A percentile compares a stretch with the other conserved stretches of the same genome.
These are phyloP conservation scores for Bipolaris cookei DNA, from an alignment of 2,329 filamentous ascomycete genomes.

Conservation along the genomic window DNA sequence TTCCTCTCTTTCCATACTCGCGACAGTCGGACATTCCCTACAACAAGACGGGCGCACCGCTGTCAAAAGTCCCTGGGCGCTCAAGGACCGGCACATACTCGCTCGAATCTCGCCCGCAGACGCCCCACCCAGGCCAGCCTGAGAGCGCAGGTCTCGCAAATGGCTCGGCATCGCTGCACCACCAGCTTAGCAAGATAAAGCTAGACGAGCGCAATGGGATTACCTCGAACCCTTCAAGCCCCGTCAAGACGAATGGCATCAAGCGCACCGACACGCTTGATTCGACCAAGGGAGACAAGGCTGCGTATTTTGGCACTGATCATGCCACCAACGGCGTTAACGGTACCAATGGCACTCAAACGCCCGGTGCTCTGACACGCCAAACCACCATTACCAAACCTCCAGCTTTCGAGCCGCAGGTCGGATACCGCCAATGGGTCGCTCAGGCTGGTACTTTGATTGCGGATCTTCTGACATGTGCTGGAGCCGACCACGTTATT, in stretches of 20 bases:
- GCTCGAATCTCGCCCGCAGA: conserved; percentile 90
- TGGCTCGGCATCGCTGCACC: conserved; percentile 73
- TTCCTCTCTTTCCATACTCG: conserved; percentile 96
- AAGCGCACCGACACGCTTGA: conserved; percentile 45
- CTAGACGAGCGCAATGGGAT: conserved; percentile 61
- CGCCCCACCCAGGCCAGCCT: conserved; percentile 75
- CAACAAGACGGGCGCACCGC: conserved; percentile 90
- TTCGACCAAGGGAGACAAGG: conserved; percentile 38
- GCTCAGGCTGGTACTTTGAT: conserved; percentile 95
- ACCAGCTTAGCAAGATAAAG: conserved; percentile 72
- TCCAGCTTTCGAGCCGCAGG: conserved; percentile 75
- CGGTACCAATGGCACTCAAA: conserved; percentile 20
- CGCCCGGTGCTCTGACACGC: conserved; percentile 16
- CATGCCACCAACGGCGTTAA: conserved; percentile 39
- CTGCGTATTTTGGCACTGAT: conserved; percentile 25
- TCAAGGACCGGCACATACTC: conserved; percentile 66
- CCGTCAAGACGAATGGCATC: conserved; percentile 34
- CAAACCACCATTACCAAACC: conserved; percentile 53
- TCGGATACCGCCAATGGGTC: conserved; percentile 98
- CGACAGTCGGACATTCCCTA: conserved; percentile 96
- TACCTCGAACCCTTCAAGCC: conserved; percentile 35
- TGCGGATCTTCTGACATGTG: conserved; percentile 91
- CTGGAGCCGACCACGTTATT: conserved; percentile 94
- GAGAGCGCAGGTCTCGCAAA: conserved; percentile 70
- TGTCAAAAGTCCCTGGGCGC: conserved; percentile 67